Evolutionary conservation across 1,139 yeast genomes (phyloP), one percentile per base, ranked within the genome.

Genomic region (Spencermartinsiella ligniputridi): DNA sequence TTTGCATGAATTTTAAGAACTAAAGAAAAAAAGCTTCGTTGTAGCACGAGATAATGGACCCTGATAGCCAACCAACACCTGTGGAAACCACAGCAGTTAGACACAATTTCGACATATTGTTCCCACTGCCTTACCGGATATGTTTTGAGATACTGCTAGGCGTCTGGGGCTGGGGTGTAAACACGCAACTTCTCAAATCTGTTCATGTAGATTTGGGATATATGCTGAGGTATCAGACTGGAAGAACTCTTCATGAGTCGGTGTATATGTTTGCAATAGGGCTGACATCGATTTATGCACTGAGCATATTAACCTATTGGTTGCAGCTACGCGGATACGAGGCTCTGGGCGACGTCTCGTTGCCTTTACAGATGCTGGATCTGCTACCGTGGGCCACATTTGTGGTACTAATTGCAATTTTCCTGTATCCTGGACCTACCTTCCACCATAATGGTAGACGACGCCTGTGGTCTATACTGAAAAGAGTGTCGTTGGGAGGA

Each of bases 401-500:
- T 24, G 13, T 54, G 0, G 50, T 64, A 29, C 51, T 66, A 3
- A 38, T 62, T 17, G 52, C 55, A 3, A 51, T 60, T 11, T 47
- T 68, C 11, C 30, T 67, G 18, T 51, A 47, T 22, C 60, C 62
- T 5, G 61, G 63, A 19, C 44, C 40, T 15, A 39, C 50, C n/a
- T 52, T 58, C 34, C 61, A 53, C 30, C 48, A 49, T 29, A 42
- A 45, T 6, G 68, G 66, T 25, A 50, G 64, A 3, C 49, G 49
- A 8, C 49, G 66, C 11, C 54, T 63, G 36, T 39, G 56, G 12
- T 49, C 76, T 41, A 75, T 86, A 16, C 53, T 76, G 49, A 67
- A 71, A 54, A 64, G 96, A 51, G 68, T 83, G 40, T 39, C 75
- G 18, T 38, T 67, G 40, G 88, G 94, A 3, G 67, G 70, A 9